Percentiles rank a stretch among this genome's conserved stretches.
Evolutionary conservation across 176 grass and related monocot species (phyloP).

Genomic region (Carex cristatella): DNA sequence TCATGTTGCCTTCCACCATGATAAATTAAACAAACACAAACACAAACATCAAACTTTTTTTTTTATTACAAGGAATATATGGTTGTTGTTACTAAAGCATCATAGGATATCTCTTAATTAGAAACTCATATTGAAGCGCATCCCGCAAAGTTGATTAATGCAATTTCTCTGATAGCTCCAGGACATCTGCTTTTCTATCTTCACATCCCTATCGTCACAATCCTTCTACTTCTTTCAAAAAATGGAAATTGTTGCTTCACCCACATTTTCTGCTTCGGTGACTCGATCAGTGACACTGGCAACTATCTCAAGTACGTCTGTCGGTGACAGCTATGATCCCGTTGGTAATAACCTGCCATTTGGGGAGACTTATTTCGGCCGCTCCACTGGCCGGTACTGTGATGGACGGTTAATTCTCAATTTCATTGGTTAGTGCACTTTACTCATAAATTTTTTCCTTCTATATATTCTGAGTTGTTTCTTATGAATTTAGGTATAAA

Average conservation of each 20-base stretch:
- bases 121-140: too few species aligned
- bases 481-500: neutral
- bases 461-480: neutral
- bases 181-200: neutral
- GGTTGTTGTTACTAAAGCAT: too few species aligned
- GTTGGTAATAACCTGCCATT: constrained; percentile 43
- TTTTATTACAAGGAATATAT: too few species aligned
- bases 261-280: constrained; percentile 80
- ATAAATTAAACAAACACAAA: too few species aligned
- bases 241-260: constrained; percentile 42
- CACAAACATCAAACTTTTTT: too few species aligned
- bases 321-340: neutral
- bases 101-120: too few species aligned
- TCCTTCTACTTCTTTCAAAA: constrained; percentile 8
- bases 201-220: neutral
- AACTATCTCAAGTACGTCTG: constrained; percentile 36
- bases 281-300: constrained; percentile 80
- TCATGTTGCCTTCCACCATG: too few species aligned
- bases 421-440: constrained; percentile 56
- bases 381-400: constrained; percentile 52
- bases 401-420: constrained; percentile 79
- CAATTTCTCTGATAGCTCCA: neutral
- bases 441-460: neutral
- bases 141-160: too few species aligned
- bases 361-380: constrained; percentile 60